Evolutionary conservation across 768 basidiomycete species (phyloP).

Genomic region (Pleurotus citrinopileatus): DNA sequence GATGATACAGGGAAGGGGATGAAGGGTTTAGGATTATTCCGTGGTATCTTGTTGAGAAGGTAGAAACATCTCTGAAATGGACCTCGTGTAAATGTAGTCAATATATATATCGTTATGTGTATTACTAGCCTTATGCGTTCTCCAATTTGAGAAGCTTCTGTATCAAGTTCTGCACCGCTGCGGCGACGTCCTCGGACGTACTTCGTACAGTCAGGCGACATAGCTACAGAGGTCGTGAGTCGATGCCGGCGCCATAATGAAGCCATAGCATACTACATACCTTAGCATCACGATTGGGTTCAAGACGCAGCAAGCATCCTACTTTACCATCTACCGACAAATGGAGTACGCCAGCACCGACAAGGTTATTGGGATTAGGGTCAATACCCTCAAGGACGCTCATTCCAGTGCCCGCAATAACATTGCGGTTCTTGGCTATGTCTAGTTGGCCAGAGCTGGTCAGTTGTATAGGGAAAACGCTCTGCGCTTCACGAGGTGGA

Average conservation of each 20-base stretch:
- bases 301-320: constrained; percentile 88
- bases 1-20: constrained; percentile 40
- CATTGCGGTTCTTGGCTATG: constrained; percentile 64
- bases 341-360: constrained; percentile 95
- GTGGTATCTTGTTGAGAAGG: constrained; percentile 32
- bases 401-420: constrained; percentile 75
- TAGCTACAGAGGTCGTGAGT: constrained; percentile 47
- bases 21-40: constrained; percentile 32
- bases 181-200: constrained; percentile 88
- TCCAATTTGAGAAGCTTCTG: constrained; percentile 40
- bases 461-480: constrained; percentile 78
- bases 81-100: not conserved
- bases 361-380: constrained; percentile 90
- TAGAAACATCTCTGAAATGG: constrained; percentile 9
- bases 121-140: not conserved
- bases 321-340: constrained; percentile 92
- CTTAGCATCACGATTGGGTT: constrained; percentile 96
- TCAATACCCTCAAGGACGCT: constrained; percentile 83
- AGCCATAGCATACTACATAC: constrained; percentile 38
- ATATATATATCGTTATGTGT: constrained; percentile 1
- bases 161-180: constrained; percentile 60
- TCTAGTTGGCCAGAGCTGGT: constrained; percentile 72
- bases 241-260: not conserved
- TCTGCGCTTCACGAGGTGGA: constrained; percentile 87
- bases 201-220: constrained; percentile 93